A percentile compares a stretch with the other conserved stretches of the same genome.
Conservation (phyloP, 1,284 basidiomycete genomes). For the Bjerkandera adusta region DNA sequence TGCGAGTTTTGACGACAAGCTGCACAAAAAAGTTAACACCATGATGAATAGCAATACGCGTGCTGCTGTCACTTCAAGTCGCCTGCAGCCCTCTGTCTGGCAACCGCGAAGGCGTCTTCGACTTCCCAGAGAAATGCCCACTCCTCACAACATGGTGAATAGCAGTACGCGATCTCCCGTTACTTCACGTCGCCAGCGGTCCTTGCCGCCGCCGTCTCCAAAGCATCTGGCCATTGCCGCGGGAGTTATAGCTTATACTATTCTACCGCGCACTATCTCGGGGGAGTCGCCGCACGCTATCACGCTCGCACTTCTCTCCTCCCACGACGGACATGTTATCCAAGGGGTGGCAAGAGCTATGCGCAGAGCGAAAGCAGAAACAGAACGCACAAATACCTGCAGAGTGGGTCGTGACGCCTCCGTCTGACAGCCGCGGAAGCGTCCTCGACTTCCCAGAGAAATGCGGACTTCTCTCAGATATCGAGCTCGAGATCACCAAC, state of each 20-base stretch:
- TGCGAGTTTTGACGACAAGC: no score
- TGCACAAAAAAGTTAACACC: no score
- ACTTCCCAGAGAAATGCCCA: constrained; percentile 56
- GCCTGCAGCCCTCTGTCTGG: no score
- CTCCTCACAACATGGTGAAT: no score
- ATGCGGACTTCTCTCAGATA: constrained; percentile 56
- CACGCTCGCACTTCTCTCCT: neutral
- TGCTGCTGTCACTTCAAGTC: no score
- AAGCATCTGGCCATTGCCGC: no score
- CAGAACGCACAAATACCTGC: constrained; percentile 58
- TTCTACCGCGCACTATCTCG: no score
- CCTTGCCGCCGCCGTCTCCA: no score
- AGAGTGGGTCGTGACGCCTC: constrained; percentile 52
- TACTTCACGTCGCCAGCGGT: no score
- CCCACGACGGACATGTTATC: constrained; percentile 11
- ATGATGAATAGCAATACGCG: no score
- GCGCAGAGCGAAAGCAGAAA: constrained; percentile 46
- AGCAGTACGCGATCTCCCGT: no score
- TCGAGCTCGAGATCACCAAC: constrained; percentile 69
- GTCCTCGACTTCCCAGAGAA: constrained; percentile 55
- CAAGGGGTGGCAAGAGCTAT: constrained; percentile 48
- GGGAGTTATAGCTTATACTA: no score
- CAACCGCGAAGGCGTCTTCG: constrained; percentile 49
- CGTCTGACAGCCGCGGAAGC: constrained; percentile 43
- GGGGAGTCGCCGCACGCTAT: neutral